Evolutionary conservation across 2,329 filamentous ascomycete genomes (phyloP), one percentile per base, ranked within the genome.

Genomic region (Scleromitrula shiraiana): DNA sequence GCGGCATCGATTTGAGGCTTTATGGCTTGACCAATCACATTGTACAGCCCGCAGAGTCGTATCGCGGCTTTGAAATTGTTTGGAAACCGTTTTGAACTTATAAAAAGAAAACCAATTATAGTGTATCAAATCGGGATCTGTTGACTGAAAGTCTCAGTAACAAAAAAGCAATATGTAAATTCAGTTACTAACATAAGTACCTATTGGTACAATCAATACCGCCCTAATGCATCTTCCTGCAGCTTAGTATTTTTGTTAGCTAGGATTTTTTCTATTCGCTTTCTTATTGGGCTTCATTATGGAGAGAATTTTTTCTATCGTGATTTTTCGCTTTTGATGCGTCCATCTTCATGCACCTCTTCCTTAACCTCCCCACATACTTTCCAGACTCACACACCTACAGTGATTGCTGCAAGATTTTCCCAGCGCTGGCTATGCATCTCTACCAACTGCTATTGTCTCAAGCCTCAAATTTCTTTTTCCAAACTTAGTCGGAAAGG

Each of bases 381-480:
- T 23, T 46, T 40, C 33, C 23, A 30, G 41, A 38, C 44, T 17
- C 46, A 54, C 50, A 45, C 43, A 39, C 51, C 41, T 53, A 51
- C 54, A 53, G 41, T 46, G 49, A 53, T 47, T 50, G 53, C 56
- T 58, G 55, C 40, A 56, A 52, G 44, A 51, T 51, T 50, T 43
- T 57, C 56, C n/a, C 46, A 59, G 56, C 53, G 61, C 53, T 63
- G 61, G 57, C 60, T 54, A 48, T 59, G 59, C 57, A 58, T 61
- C 51, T 54, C 54, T 59, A 55, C 59, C 58, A 56, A 49, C 49
- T 56, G 41, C 39, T 54, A 49, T 56, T 53, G 56, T 57, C 51
- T 57, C 52, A 56, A 56, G 53, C 55, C 55, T 46, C 50, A 52
- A 52, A 56, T 53, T 60, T 55, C 46, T 45, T 58, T 59, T 62